Base-by-base conservation (phyloP, 352 stramenopile species). In the Aphanomyces astaci region DNA sequence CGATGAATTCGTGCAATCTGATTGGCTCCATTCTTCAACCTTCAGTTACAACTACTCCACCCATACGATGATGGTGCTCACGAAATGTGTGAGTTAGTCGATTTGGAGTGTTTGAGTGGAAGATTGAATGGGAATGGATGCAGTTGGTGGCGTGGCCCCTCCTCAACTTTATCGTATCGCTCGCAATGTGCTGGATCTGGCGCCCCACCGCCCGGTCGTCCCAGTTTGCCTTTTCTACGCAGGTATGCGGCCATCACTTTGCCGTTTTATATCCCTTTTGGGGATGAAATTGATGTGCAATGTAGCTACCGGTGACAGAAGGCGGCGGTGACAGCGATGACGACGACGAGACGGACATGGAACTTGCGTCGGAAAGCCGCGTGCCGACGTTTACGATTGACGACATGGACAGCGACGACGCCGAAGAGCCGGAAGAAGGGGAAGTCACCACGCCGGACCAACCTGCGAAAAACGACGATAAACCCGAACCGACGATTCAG, bases 121-220 rank as follows among this genome's bases (percentile, higher is more conserved):
- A 91, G 52, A 89, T 94, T 45, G 85, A 96, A 71, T 96, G 84
- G 80, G 84, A 95, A 66, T 97, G 89, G 89, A 91, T 93, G 78
- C 82, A 95, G 65, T 78, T 95, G n/a, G 89, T 96, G 33, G 86
- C 86, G 25, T 96, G 88, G 87, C 87, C 89, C 15, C 83, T 96
- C 48, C 78, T 97, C 45, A 96, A 97, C 73, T 97, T 97, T 62
- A 92, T 78, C 1, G 87, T 97, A 17, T 91, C 89, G 60, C 75
- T 83, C 13, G 85, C 89, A 1, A 95, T 97, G 81, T 90, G 87
- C 64, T 76, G 92, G 63, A 96, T 97, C 63, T 97, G 89, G 89
- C 81, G 87, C 13, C 89, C 89, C 2, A 94, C 86, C 0, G 76
- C 88, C 64, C 91, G 87, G 70, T 91, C 81, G 59, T 93, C 86